Evolutionary conservation across 805 yeast species (phyloP), one percentile per base, ranked within the genome.

Genomic region (Wickerhamiella shivajii): DNA sequence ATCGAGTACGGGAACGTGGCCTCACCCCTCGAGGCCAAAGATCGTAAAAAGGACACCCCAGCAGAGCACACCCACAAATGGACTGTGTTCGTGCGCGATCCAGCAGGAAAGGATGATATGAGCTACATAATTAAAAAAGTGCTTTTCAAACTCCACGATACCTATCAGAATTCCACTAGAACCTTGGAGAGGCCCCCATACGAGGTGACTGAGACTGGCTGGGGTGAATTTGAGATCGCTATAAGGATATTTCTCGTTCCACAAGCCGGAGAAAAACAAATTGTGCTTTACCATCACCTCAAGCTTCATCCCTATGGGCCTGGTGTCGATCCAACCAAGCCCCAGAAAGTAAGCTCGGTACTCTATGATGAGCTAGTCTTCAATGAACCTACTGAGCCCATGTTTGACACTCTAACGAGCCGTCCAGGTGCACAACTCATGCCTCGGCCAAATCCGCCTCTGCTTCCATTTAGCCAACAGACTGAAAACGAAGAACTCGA

Each of bases 191-290:
- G 63, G 19, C 96, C 97, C 2, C 98, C 98, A 0, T 90, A 77
- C 48, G 93, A 84, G 53, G 83, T 90, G 18, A 78, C 93, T 2
- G 99, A 90, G 50, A 80, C 97, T 0, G 99, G 99, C 0, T 90
- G 99, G 99, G 99, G 99, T 44, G 99, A 90, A 55, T 90, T 90
- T 56, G 99, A 90, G 50, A 77, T 90, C 40, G 71, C 79, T 23
- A 74, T 90, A 36, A 80, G 85, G 51, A 70, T 90, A 12, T 85
- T 75, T 53, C 90, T 90, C 54, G 75, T 74, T 24, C 67, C 75
- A n/a, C 93, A 80, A 19, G 76, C 92, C 11, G 76, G 74, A 44
- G 98, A 90, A 51, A 90, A 90, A 60, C 75, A 78, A 54, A 59
- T 90, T 29, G 77, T 74, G 26, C 62, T 90, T 31, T 80, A 83